Evolutionary conservation across 2,329 filamentous ascomycete genomes (phyloP).

Genomic region (Fusarium falciforme): DNA sequence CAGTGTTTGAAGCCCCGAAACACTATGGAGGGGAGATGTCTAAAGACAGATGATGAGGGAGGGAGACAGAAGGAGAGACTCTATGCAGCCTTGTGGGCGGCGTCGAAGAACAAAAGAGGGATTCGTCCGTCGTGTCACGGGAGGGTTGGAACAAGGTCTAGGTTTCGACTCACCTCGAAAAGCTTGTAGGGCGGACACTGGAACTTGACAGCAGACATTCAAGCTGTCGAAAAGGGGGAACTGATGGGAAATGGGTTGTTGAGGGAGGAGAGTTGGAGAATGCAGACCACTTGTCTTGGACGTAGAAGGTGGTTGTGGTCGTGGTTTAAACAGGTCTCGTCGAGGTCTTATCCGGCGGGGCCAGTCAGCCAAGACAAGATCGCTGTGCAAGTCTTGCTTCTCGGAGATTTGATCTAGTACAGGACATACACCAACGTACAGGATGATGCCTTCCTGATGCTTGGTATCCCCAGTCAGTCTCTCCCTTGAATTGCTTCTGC

Average conservation of each 20-base stretch:
- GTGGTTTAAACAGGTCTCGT: constrained; percentile 53
- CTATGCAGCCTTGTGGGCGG: constrained; percentile 24
- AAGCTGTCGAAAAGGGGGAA: constrained; percentile 57
- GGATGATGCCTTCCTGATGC: constrained; percentile 47
- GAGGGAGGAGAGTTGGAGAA: constrained; percentile 48
- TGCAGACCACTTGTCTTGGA: constrained; percentile 54
- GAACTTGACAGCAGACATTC: constrained; percentile 69
- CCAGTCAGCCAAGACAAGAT: constrained; percentile 46
- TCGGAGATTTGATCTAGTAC: constrained; percentile 55
- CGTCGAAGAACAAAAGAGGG: constrained; percentile 27
- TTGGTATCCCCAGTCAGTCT: constrained; percentile 47
- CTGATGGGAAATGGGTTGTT: constrained; percentile 49
- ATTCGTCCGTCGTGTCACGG: constrained; percentile 34
- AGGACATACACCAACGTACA: constrained; percentile 46
- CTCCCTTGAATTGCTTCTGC: constrained; percentile 50
- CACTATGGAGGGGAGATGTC: constrained; percentile 24
- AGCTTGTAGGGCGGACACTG: constrained; percentile 67
- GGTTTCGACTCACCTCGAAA: constrained; percentile 66
- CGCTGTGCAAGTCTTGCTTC: constrained; percentile 44
- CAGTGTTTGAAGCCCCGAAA: constrained; percentile 42
- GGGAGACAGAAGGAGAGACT: constrained; percentile 26
- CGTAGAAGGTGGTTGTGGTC: constrained; percentile 46
- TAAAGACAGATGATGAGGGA: constrained; percentile 20
- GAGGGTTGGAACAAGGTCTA: constrained; percentile 49
- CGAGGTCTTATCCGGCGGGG: constrained; percentile 51